Evolutionary conservation across 2,329 filamentous ascomycete genomes (phyloP).

Genomic region (Epichloe uncinata): DNA sequence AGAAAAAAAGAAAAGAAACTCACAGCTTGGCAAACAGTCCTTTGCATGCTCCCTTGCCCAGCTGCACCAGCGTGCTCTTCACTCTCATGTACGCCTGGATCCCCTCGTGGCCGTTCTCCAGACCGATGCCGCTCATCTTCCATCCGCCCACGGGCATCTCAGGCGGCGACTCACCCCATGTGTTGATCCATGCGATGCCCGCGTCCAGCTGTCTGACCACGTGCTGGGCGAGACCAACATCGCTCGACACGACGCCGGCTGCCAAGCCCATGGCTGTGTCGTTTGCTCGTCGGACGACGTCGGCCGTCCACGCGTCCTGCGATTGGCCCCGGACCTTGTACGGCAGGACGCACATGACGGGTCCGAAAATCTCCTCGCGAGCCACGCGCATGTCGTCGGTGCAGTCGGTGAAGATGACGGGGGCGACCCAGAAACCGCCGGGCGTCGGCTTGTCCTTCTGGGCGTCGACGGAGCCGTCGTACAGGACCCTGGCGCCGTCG

Average conservation of each 20-base stretch:
- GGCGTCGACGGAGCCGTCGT: conserved; percentile 50
- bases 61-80: conserved; percentile 79
- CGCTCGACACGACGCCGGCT: conserved; percentile 68
- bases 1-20: neutral
- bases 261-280: conserved; percentile 65
- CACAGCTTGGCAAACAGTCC: conserved; percentile 59
- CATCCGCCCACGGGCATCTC: conserved; percentile 90
- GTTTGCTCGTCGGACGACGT: conserved; percentile 62
- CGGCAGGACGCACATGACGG: conserved; percentile 68
- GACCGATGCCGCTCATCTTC: conserved; percentile 79
- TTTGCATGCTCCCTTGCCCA: conserved; percentile 50
- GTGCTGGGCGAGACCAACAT: conserved; percentile 60
- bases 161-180: conserved; percentile 82
- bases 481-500: conserved; percentile 62
- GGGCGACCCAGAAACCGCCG: conserved; percentile 70
- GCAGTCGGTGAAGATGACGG: conserved; percentile 79
- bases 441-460: conserved; percentile 35
- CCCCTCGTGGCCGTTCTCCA: conserved; percentile 73
- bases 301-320: conserved; percentile 37
- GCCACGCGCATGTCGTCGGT: conserved; percentile 70
- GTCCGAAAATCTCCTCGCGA: conserved; percentile 77
- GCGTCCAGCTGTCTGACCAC: conserved; percentile 61
- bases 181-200: conserved; percentile 86
- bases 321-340: conserved; percentile 40
- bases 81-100: conserved; percentile 74